Conservation (phyloP, 164 flowering plant genomes). For the Akebia trifoliata region DNA sequence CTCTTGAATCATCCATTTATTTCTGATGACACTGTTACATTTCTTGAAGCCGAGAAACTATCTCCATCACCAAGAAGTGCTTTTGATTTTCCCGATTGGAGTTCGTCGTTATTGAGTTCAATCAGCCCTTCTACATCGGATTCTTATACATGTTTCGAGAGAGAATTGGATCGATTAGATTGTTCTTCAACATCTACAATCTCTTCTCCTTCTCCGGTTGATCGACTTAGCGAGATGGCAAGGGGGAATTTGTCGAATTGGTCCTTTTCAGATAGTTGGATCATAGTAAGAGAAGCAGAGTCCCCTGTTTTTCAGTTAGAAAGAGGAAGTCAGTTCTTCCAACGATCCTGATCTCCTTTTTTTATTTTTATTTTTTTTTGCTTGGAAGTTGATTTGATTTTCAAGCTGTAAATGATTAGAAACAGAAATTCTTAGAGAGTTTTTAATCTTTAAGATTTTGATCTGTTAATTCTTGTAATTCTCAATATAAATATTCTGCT, state of each 20-base stretch:
- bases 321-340: too few species aligned
- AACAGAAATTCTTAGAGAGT: too few species aligned
- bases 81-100: constrained; percentile 37
- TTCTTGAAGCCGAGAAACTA: background rate
- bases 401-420: too few species aligned
- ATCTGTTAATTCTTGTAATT: too few species aligned
- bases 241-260: constrained; percentile 19
- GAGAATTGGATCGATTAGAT: background rate
- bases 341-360: background rate
- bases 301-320: constrained; percentile 6
- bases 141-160: background rate
- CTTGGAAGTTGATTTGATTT: background rate
- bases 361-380: background rate
- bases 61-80: constrained; percentile 38
- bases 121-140: too few species aligned
- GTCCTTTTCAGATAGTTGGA: constrained; percentile 28
- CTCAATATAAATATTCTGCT: too few species aligned
- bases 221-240: constrained; percentile 22
- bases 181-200: too few species aligned
- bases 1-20: constrained; percentile 54
- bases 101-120: constrained; percentile 13
- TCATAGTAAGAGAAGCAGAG: constrained; percentile 16
- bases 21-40: constrained; percentile 8
- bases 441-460: too few species aligned
- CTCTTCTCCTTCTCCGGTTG: constrained; percentile 8